Base-by-base conservation (phyloP, 371 early-diverging fungal genomes). In the Funneliformis caledonium region DNA sequence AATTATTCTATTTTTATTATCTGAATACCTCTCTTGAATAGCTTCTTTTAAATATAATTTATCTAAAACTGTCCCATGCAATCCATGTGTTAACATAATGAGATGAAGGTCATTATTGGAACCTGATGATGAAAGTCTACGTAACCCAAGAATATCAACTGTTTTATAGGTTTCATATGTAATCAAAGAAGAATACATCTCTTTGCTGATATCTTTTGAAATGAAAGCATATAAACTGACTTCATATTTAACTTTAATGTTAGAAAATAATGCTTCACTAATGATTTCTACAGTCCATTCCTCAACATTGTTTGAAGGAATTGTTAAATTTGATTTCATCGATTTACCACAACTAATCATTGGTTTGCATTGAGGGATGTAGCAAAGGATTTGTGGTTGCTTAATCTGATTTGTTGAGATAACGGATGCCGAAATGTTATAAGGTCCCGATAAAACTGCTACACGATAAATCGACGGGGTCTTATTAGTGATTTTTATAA, bases 51-150 rank as follows among this genome's bases (percentile, higher is more conserved):
- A 64, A 43, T 85, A 86, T 22, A 85, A 82, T 83, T 84, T 50
- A 59, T 86, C 87, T 26, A 85, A 78, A 81, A 83, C 81, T 12
- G 83, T 76, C 6, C 87, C 87, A 69, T 85, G 82, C 22, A 86
- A 62, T 16, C 87, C 87, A 72, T 86, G 87, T 31, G 87, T 85
- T 68, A 86, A 52, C 3, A 86, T 37, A 0, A 86, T 84, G 56
- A 86, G 64, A 50, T 86, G 87, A 45, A 83, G 72, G 43, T 77
- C 84, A 10, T 22, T 43, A 26, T 37, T 22, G 19, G 10, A 8
- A 26, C 43, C n/a, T 37, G 42, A 60, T 7, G 22, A 45, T 43
- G 22, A 64, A 16, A 67, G 68, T 31, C 67, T 37, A 10, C 68
- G 78, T 33, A 78, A 65, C 4, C 42, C 33, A 67, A 78, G 50